Base-by-base conservation (phyloP, 352 stramenopile genomes). In the Phytopythium montanum region DNA sequence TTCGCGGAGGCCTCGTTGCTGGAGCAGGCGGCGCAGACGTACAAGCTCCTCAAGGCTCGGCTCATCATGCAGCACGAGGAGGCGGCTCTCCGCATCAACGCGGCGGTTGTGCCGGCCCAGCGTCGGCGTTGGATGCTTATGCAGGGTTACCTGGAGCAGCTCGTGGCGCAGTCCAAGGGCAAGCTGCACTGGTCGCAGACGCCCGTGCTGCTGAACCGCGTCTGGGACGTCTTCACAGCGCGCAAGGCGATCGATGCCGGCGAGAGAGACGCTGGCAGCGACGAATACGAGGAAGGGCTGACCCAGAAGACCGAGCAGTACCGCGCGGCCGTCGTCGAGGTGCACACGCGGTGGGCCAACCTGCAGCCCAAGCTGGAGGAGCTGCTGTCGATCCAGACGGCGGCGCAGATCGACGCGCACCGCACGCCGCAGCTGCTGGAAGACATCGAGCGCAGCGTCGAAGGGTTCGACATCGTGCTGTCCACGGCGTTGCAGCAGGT, bases 181-280 rank as follows among this genome's bases (percentile, higher is more conserved):
- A 92, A 87, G 48, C 54, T 92, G 25, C 77, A 92, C 39, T 92
- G 79, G 82, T 69, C 82, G 26, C 71, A 69, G 14, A 90, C 82
- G 0, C 82, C 82, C 8, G 62, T 87, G 26, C 54, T 92, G 12
- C 61, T 92, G 10, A 87, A 67, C 38, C 68, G 88, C 4, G 76
- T 92, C 8, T 88, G 82, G 77, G 82, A 92, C 45, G 88, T 90
- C 61, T 92, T 92, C 54, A 34, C 70, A 5, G 52, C 76, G 3
- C 62, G 64, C 31, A 59, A 69, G 48, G 25, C 46, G 8, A 34
- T 46, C 18, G 26, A 45, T 3, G 31, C 58, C 46, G 26, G 29
- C 10, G 25, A 21, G 9, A 29, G 23, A 4, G 9, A 38, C 16
- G 52, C 26, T 3, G 70, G 77, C 5, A 65, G 81, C 21, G 44